phyloP scores from a whole-genome alignment of 805 yeast genomes.

The Dipodascus geniculatus region DNA sequence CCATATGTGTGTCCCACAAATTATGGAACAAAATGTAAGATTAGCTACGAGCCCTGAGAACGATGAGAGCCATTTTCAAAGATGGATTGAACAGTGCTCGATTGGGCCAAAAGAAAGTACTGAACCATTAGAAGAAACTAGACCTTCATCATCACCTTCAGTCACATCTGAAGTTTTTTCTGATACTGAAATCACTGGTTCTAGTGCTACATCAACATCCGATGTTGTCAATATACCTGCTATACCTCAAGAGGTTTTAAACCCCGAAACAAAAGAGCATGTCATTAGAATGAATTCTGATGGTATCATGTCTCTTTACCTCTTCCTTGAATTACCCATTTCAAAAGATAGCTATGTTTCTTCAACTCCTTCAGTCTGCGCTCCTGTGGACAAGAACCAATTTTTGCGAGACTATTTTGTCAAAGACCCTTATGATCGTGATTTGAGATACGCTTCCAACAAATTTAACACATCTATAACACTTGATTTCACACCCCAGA shows the following conservation, averaged over 20 bases:
- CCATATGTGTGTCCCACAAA: no score
- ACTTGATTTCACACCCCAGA: background rate
- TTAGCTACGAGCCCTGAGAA: no score
- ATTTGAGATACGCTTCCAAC: background rate
- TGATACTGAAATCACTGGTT: background rate
- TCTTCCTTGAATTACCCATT: background rate
- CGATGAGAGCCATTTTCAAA: no score
- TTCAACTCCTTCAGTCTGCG: background rate
- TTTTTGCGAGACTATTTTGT: background rate
- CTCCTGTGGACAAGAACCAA: background rate
- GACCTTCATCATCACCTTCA: background rate
- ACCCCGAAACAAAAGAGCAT: background rate
- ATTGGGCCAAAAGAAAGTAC: background rate
- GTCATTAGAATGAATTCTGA: background rate
- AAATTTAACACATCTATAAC: background rate
- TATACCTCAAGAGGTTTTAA: background rate
- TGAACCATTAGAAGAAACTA: no score
- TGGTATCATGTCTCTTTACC: background rate
- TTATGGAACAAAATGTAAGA: no score
- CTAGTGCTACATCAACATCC: background rate
- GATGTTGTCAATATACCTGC: background rate
- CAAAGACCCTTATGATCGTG: background rate
- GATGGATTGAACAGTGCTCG: background rate
- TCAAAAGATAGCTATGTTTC: background rate
- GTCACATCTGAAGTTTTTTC: background rate